Base-by-base conservation (phyloP, 176 grass and related monocot species). In the Oryza coarctata region DNA sequence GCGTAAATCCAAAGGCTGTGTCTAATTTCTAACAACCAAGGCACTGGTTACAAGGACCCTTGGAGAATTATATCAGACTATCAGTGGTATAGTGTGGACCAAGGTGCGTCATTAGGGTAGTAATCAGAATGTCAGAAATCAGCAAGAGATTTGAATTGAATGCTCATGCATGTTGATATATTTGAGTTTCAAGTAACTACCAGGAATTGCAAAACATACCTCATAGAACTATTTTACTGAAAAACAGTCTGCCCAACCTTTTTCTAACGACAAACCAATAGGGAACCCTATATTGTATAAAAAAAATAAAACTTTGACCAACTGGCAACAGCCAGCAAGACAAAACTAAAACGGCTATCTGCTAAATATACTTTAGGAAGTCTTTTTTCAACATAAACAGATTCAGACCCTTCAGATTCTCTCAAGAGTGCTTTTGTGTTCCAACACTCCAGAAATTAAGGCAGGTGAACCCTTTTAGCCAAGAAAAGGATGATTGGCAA, bases 1-100 rank as follows among this genome's bases (percentile, higher is more conserved):
- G 87, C 76, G 71, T 89, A 80, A 90, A 90, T 83, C 61, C 83
- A 62, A 86, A 82, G 67, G 73, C 61, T 82, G 28, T 33, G 68
- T 74, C 55, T 68, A 83, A 39, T 35, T 79, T 76, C 47, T 71
- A 89, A 89, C 78, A 61, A 49, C 58, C 73, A 78, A 44, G 78
- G 83, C 78, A 72, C 83, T 75, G 57, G 72, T 86, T 77, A 82
- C 78, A 82, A 86, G 73, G 66, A 65, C 11, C 47, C 66, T 67
- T 66, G 65, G 83, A 85, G 41, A 76, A 81, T 33, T 81, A 70
- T 76, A 77, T 60, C 9, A 60, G 6, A 58, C 7, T 8, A 60
- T 64, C 77, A 76, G 39, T 31, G 13, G 83, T 45, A 77, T 89
- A 82, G 72, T 77, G 83, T 86, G 83, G 78, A 73, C 78, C 73